phyloP scores from a whole-genome alignment of 2,329 filamentous ascomycete genomes.

The Aspergillus neoniger region DNA sequence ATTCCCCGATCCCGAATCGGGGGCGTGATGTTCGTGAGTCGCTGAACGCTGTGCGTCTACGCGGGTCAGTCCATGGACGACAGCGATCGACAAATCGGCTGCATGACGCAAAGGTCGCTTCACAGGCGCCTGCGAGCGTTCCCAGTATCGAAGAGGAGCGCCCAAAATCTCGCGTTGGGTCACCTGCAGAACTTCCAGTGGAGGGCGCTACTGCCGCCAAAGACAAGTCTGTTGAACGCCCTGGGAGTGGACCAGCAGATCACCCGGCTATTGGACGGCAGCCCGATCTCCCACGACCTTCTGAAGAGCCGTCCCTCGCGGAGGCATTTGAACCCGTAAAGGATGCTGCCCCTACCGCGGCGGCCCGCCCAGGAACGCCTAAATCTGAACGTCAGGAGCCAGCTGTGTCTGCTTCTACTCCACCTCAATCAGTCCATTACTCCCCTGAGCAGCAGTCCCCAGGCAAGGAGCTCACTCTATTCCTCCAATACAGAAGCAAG shows the following conservation, averaged over 20 bases:
- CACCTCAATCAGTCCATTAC: constrained; percentile 56
- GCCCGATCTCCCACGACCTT: constrained; percentile 53
- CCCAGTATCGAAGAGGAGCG: constrained; percentile 56
- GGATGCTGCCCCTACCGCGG: constrained; percentile 18
- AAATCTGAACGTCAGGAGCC: constrained; percentile 23
- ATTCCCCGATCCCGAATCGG: constrained; percentile 67
- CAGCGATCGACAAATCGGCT: constrained; percentile 53
- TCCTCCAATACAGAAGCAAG: constrained; percentile 93
- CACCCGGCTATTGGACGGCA: constrained; percentile 54
- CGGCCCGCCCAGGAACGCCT: constrained; percentile 30
- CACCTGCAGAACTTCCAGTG: constrained; percentile 19
- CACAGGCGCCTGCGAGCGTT: constrained; percentile 52
- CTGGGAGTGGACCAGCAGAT: constrained; percentile 38
- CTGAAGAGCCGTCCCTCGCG: constrained; percentile 37
- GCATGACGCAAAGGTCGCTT: constrained; percentile 58
- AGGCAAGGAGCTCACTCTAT: constrained; percentile 87
- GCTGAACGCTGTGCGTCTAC: constrained; percentile 68
- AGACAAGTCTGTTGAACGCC: constrained; percentile 59
- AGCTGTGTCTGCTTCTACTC: constrained; percentile 31
- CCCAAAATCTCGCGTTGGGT: constrained; percentile 37
- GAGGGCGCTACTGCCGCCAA: constrained; percentile 47
- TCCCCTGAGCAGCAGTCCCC: constrained; percentile 64
- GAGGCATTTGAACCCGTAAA: constrained; percentile 41
- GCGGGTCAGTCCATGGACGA: constrained; percentile 58
- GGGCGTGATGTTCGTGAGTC: constrained; percentile 77